Base-by-base conservation (phyloP, 495 filamentous ascomycete species). In the Baudoinia panamericana region DNA sequence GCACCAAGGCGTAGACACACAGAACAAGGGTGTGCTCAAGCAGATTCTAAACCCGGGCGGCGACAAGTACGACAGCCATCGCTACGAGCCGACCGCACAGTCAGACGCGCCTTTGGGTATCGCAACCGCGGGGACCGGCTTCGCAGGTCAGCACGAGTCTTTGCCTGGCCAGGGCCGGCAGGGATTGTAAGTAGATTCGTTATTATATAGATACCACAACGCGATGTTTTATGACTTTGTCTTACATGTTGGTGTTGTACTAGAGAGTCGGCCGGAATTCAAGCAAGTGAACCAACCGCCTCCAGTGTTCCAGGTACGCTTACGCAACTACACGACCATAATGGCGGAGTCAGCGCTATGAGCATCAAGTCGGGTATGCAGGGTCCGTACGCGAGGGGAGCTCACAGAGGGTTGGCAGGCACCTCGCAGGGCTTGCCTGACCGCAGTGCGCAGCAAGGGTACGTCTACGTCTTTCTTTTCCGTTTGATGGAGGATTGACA, bases 311-410 rank as follows among this genome's bases (percentile, higher is more conserved):
- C 27, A 34, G 39, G 39, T 42, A 42, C 39, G 30, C 30, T 32
- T 22, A 2, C n/a, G 39, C 39, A 10, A 22, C 15, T 20, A 10
- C 23, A 24, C 3, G 34, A 37, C 20, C 22, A 22, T 17, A 19
- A 13, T 11, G n/a, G n/a, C n/a, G n/a, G n/a, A n/a, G 28, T 23
- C 16, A 62, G 58, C 47, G 45, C 31, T 1, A 41, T 50, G 19
- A 55, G 53, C 38, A 52, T 62, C 41, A 58, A 56, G 42, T 60
- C 57, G 27, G 57, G 59, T 23, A 42, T 56, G 8, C 26, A 48
- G 20, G 59, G 59, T 22, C 34, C 42, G 4, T 50, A 38, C 27
- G 34, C 41, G 34, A 10, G 17, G 10, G 9, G 21, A n/a, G 36
- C 43, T 46, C 36, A 22, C 48, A 51, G n/a, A 13, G 17, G 25